phyloP scores from a whole-genome alignment of 345 rosid species.

The Psidium friedrichsthalianum region DNA sequence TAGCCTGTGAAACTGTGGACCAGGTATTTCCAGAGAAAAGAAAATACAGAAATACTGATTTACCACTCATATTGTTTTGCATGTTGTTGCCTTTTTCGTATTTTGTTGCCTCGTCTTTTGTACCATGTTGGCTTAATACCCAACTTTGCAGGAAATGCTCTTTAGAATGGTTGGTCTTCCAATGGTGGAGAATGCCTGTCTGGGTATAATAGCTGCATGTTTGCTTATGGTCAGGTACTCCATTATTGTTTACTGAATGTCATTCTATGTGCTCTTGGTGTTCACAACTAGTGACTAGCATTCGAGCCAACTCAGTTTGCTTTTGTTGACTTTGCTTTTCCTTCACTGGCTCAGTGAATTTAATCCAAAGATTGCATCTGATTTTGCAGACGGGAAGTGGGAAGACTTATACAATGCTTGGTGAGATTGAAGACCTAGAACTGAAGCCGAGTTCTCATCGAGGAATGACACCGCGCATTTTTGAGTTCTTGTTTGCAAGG shows the following conservation, averaged over 20 bases:
- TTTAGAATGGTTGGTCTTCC: slow-evolving; percentile 80
- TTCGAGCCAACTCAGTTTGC: neutral
- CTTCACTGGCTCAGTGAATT: neutral
- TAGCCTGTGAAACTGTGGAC: slow-evolving; percentile 86
- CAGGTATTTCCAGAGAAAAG: slow-evolving; percentile 40
- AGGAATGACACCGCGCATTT: slow-evolving; percentile 94
- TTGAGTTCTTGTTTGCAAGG: slow-evolving; percentile 94
- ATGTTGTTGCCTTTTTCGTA: neutral
- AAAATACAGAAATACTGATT: neutral
- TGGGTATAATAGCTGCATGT: slow-evolving; percentile 95
- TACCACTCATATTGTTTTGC: neutral
- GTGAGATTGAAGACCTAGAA: slow-evolving; percentile 75
- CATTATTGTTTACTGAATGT: neutral
- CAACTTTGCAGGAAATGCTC: slow-evolving; percentile 59
- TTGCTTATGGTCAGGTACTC: slow-evolving; percentile 96
- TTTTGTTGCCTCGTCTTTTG: neutral
- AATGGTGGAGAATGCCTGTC: slow-evolving; percentile 97
- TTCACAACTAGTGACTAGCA: neutral
- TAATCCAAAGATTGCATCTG: neutral
- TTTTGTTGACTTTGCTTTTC: neutral
- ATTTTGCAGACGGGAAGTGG: slow-evolving; percentile 92
- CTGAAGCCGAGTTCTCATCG: slow-evolving; percentile 65
- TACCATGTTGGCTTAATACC: neutral
- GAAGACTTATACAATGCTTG: slow-evolving; percentile 95
- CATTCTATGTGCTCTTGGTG: neutral